Base-by-base conservation (phyloP, 805 yeast genomes). In the Cyberlindnera xishuangbannaensis region DNA sequence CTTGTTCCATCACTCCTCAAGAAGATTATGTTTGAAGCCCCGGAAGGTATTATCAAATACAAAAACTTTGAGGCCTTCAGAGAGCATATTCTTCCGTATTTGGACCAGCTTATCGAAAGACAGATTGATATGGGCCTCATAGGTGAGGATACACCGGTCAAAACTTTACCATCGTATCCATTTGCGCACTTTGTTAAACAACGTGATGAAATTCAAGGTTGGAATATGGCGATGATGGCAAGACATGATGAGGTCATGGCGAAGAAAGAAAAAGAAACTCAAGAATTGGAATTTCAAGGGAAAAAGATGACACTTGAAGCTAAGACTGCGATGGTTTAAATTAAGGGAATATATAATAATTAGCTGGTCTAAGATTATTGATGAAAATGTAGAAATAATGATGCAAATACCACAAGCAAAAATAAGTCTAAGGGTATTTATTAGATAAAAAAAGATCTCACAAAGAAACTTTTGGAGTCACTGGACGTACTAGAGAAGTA, bases 21-120 rank as follows among this genome's bases (percentile, higher is more conserved):
- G 49, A 78, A 76, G 46, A 74, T 78, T 31, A 59, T 80, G 21
- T 72, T 59, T 41, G 85, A 79, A 52, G 85, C 76, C 0, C 85
- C 86, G 8, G 76, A 72, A 41, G 71, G 69, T 31, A 80, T 80
- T 39, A 56, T 74, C 49, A 73, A 73, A 51, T 81, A 80, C 56
- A 80, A 80, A 51, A 68, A 69, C 43, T 79, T 78, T 44, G 76
- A 64, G 31, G 45, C 65, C 28, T 69, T 76, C 47, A 67, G 82
- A 52, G 79, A 75, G 45, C 82, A 78, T 47, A 59, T 81, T 28
- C 47, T 63, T 5, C 73, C 71, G 3, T 79, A 78, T 51, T 61
- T 80, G 45, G 80, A 79, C 46, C 53, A 53, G 1, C 56, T 79
- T 34, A 70, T 79, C 28, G 56, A 73, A 40, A 64, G 81, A 33